Conservation (phyloP, 495 filamentous ascomycete species). For the Pyrenula massariospora region DNA sequence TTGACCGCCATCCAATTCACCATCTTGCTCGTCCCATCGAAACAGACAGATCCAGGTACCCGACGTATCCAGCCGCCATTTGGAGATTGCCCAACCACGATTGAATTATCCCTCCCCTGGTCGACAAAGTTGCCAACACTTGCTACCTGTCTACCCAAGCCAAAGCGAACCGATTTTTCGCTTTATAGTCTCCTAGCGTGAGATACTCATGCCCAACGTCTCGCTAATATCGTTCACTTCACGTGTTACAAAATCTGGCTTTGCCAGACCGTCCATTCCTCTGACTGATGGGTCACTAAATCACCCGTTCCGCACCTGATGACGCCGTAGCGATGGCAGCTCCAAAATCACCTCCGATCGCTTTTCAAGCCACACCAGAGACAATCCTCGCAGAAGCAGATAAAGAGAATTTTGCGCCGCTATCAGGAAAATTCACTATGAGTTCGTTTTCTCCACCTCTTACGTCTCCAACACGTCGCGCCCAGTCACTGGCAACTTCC, state of each 20-base stretch:
- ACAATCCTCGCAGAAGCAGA: neutral
- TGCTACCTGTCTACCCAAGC: neutral
- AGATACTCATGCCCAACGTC: neutral
- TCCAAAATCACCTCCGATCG: neutral
- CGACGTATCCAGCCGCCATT: neutral
- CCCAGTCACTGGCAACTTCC: slow-evolving; percentile 25
- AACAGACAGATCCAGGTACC: neutral
- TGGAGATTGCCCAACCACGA: neutral
- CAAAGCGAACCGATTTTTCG: neutral
- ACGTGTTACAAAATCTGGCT: too few relatives aligned
- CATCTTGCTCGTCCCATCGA: neutral
- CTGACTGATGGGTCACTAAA: too few relatives aligned
- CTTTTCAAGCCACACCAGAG: neutral
- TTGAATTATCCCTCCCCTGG: neutral
- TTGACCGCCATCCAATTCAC: neutral
- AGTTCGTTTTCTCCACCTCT: slow-evolving; percentile 20
- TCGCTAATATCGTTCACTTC: neutral
- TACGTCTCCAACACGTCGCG: slow-evolving; percentile 23
- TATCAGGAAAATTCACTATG: neutral
- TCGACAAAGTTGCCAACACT: neutral
- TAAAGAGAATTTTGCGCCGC: neutral
- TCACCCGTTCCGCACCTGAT: too few relatives aligned
- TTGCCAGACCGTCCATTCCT: too few relatives aligned
- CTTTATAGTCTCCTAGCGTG: neutral
- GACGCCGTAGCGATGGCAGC: neutral